Percentiles rank a stretch among this genome's conserved stretches.
Evolutionary conservation across 306 rosid species (phyloP).

Genomic region (Glycine tomentella): DNA sequence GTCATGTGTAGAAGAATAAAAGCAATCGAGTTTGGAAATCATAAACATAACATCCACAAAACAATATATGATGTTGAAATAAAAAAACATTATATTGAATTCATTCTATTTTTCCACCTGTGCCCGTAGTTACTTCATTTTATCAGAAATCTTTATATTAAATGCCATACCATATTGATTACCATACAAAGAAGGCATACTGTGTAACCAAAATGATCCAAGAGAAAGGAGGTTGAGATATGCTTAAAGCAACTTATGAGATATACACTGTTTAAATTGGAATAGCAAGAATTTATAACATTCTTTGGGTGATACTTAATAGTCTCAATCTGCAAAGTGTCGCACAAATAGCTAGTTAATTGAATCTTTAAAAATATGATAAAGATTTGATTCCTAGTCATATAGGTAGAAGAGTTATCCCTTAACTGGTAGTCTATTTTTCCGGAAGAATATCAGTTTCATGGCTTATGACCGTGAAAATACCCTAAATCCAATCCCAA

Average conservation of each 20-base stretch:
- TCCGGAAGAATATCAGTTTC: no score
- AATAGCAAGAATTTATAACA: not conserved
- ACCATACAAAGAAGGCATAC: not conserved
- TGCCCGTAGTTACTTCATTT: not conserved
- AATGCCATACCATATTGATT: not conserved
- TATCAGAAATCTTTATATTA: not conserved
- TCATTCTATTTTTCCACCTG: not conserved
- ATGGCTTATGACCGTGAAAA: no score
- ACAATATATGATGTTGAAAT: not conserved
- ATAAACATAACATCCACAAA: not conserved
- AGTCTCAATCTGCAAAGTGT: no score
- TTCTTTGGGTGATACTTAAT: not conserved
- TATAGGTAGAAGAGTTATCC: no score
- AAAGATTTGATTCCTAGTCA: no score
- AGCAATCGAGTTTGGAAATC: not conserved
- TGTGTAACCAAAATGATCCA: not conserved
- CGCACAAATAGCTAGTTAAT: no score
- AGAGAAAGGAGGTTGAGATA: not conserved
- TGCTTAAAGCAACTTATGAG: not conserved
- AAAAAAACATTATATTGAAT: not conserved
- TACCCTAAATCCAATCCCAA: no score
- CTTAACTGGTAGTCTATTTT: no score
- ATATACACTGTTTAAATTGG: not conserved
- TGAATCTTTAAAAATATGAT: no score
- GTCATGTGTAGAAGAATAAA: conserved; percentile 5